A percentile compares a stretch with the other conserved stretches of the same genome.
These are phyloP conservation scores for Amylostereum chailletii DNA, from an alignment of 1,284 basidiomycete species.

Conservation along the genomic window DNA sequence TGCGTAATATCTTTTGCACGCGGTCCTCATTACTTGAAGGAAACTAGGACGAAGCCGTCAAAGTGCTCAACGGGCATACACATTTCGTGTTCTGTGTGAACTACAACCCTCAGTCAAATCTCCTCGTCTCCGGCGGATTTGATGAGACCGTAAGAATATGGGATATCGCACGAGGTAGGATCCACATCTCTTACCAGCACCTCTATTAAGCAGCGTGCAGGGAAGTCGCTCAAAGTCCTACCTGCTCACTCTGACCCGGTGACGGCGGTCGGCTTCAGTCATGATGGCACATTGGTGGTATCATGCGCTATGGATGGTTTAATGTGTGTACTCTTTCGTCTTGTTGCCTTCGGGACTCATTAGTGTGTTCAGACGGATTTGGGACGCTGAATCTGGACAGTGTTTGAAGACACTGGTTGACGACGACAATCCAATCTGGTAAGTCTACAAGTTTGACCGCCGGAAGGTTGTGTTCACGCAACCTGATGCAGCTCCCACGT, in stretches of 20 bases:
- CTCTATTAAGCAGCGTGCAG: constrained; percentile 26
- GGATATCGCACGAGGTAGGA: constrained; percentile 85
- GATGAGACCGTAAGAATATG: constrained; percentile 94
- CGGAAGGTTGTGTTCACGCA: constrained; percentile 1
- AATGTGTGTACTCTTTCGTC: constrained; percentile 52
- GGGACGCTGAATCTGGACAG: constrained; percentile 95
- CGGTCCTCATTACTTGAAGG: neutral
- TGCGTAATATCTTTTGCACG: constrained; percentile 22
- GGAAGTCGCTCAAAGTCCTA: constrained; percentile 70
- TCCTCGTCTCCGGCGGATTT: constrained; percentile 87
- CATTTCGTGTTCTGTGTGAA: constrained; percentile 92
- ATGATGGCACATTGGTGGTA: constrained; percentile 90
- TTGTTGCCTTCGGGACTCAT: constrained; percentile 2
- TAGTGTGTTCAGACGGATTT: constrained; percentile 65
- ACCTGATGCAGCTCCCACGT: constrained; percentile 59
- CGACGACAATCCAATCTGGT: constrained; percentile 92
- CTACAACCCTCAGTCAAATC: constrained; percentile 82
- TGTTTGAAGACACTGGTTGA: constrained; percentile 96
- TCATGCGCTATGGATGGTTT: constrained; percentile 94
- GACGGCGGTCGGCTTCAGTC: constrained; percentile 87
- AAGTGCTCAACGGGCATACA: constrained; percentile 75
- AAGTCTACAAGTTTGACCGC: constrained; percentile 14
- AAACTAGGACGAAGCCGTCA: constrained; percentile 46
- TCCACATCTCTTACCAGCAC: neutral
- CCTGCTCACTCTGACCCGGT: constrained; percentile 98